phyloP scores from a whole-genome alignment of 352 stramenopile genomes.

The Globisporangium nunn region DNA sequence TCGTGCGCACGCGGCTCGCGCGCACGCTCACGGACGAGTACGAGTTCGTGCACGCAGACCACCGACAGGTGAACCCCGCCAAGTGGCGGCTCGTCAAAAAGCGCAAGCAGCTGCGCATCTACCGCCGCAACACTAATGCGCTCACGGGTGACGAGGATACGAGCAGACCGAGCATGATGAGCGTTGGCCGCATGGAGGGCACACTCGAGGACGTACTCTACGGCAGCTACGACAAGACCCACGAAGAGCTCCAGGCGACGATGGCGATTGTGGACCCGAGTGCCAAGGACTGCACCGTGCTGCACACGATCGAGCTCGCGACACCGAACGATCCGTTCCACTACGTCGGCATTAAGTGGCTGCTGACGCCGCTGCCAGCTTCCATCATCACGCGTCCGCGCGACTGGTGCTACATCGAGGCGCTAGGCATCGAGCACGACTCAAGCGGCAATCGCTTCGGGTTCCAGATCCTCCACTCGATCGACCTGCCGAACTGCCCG shows the following conservation, averaged over 20 bases:
- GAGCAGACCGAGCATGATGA: constrained; percentile 18
- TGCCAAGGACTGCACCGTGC: constrained; percentile 26
- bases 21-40: constrained; percentile 26
- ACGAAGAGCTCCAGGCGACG: constrained; percentile 30
- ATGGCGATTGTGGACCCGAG: constrained; percentile 21
- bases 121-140: constrained; percentile 14
- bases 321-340: constrained; percentile 30
- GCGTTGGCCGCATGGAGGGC: constrained; percentile 29
- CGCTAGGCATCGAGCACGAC: constrained; percentile 32
- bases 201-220: constrained; percentile 46
- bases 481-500: constrained; percentile 29
- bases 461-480: constrained; percentile 36
- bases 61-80: constrained; percentile 22
- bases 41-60: constrained; percentile 15
- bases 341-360: constrained; percentile 46
- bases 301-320: constrained; percentile 32
- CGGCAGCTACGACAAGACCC: constrained; percentile 25
- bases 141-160: constrained; percentile 10
- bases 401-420: constrained; percentile 28
- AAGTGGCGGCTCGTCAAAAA: constrained; percentile 45
- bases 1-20: constrained; percentile 24
- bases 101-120: constrained; percentile 34
- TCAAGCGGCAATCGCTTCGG: constrained; percentile 20
- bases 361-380: constrained; percentile 23
- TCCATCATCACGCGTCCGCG: constrained; percentile 14